Evolutionary conservation across 495 filamentous ascomycete species (phyloP).

Genomic region (Annulohypoxylon stygium): DNA sequence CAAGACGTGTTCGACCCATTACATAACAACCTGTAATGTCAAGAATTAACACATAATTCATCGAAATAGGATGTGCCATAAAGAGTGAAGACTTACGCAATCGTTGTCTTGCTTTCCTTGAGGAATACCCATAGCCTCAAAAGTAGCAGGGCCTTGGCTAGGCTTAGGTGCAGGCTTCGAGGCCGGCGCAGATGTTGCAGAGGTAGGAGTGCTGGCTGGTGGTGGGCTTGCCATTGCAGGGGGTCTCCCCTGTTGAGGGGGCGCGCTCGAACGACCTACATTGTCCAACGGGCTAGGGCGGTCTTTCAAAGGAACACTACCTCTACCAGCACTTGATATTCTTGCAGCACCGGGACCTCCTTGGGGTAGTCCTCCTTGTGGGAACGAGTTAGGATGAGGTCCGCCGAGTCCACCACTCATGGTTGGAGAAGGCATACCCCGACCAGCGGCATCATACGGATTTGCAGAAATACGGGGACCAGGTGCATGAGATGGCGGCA

Average conservation of each 20-base stretch:
- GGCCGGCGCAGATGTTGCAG: slow-evolving; percentile 51
- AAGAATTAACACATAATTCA: slow-evolving; percentile 18
- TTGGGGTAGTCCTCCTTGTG: slow-evolving; percentile 46
- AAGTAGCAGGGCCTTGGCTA: slow-evolving; percentile 91
- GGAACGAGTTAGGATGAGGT: slow-evolving; percentile 52
- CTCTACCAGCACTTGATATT: slow-evolving; percentile 32
- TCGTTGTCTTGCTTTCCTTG: slow-evolving; percentile 82
- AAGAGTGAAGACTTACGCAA: slow-evolving; percentile 77
- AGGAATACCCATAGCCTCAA: slow-evolving; percentile 97
- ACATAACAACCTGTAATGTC: slow-evolving; percentile 42
- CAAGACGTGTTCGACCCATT: slow-evolving; percentile 22
- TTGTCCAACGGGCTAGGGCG: slow-evolving; percentile 46
- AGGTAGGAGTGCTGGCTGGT: slow-evolving; percentile 44
- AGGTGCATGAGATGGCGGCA: slow-evolving; percentile 38
- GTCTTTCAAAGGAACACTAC: slow-evolving; percentile 39
- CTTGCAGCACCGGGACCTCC: slow-evolving; percentile 38
- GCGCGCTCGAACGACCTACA: slow-evolving; percentile 50
- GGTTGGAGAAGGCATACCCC: slow-evolving; percentile 32
- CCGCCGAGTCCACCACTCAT: slow-evolving; percentile 49
- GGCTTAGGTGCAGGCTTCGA: slow-evolving; percentile 58
- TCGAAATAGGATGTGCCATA: not conserved
- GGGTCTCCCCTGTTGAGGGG: slow-evolving; percentile 49
- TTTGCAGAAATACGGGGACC: slow-evolving; percentile 45
- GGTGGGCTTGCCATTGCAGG: slow-evolving; percentile 55
- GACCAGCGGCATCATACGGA: slow-evolving; percentile 34